Percentiles rank a stretch among this genome's conserved stretches.
Evolutionary conservation across 108 stramenopile species (phyloP).

Genomic region (Cyclotella baltica): DNA sequence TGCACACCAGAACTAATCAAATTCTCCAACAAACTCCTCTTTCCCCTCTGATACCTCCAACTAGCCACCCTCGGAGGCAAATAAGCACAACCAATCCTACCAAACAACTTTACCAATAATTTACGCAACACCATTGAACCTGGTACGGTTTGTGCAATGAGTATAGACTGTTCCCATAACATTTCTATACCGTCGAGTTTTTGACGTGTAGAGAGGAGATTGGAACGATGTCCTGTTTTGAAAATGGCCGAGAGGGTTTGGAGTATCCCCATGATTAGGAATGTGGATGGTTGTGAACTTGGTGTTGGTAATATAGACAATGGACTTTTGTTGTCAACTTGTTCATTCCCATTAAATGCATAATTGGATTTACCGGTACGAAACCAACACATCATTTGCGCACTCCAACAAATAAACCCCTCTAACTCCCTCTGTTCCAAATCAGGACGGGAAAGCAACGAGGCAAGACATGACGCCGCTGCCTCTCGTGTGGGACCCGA

Average conservation of each 20-base stretch:
- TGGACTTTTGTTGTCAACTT: neutral
- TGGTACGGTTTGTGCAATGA: constrained; percentile 47
- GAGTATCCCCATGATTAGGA: constrained; percentile 82
- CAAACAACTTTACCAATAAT: constrained; percentile 92
- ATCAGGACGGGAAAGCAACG: constrained; percentile 93
- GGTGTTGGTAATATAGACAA: constrained; percentile 36
- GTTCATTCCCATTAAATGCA: neutral
- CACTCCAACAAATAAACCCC: constrained; percentile 79
- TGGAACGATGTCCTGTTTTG: constrained; percentile 69
- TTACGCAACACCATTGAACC: constrained; percentile 80
- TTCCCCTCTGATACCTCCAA: constrained; percentile 96
- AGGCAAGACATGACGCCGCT: constrained; percentile 90
- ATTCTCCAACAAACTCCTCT: constrained; percentile 86
- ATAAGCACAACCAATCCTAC: constrained; percentile 86
- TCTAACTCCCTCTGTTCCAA: constrained; percentile 77
- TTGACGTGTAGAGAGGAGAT: constrained; percentile 47
- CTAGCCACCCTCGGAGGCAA: constrained; percentile 91
- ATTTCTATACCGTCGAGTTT: constrained; percentile 47
- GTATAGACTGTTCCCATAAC: constrained; percentile 64
- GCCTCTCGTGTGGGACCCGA: constrained; percentile 93
- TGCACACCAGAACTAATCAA: constrained; percentile 36
- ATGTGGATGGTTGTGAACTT: constrained; percentile 43
- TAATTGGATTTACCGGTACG: constrained; percentile 25
- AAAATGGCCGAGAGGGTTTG: constrained; percentile 79
- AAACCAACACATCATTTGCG: constrained; percentile 45